Percentiles rank a stretch among this genome's conserved stretches.
Conservation (phyloP, 2,329 filamentous ascomycete species). For the Bimuria novae-zelandiae region DNA sequence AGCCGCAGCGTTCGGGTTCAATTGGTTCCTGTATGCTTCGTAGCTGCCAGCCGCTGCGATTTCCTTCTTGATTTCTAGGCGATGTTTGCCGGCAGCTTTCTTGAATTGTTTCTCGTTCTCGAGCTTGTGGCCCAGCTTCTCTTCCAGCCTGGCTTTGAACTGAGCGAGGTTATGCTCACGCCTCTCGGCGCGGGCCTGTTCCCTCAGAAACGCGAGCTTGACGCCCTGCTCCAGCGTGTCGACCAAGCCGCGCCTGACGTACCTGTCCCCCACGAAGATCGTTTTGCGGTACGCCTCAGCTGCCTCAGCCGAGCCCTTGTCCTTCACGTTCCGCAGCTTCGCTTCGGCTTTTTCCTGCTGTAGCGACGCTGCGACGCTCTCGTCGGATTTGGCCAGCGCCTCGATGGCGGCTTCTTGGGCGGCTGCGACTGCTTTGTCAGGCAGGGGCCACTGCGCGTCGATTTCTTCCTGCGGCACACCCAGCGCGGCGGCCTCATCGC, state of each 20-base stretch:
- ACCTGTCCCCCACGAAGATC: conserved; percentile 21
- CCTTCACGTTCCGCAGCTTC: neutral
- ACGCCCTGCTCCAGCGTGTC: conserved; percentile 30
- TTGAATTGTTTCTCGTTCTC: conserved; percentile 14
- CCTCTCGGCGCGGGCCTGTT: conserved; percentile 21
- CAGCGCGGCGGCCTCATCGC: conserved; percentile 65
- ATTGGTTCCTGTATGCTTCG: conserved; percentile 17
- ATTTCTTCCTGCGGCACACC: conserved; percentile 61
- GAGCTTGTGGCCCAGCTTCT: conserved; percentile 15
- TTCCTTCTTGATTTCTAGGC: conserved; percentile 17
- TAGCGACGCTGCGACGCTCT: conserved; percentile 3
- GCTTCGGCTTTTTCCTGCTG: conserved; percentile 13
- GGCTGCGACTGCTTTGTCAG: conserved; percentile 19
- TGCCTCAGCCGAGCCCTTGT: conserved; percentile 6
- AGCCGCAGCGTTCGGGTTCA: neutral
- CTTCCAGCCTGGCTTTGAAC: conserved; percentile 17
- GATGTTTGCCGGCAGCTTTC: conserved; percentile 20
- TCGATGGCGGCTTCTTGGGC: conserved; percentile 13
- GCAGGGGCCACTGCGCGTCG: conserved; percentile 38
- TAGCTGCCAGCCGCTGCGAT: conserved; percentile 20
- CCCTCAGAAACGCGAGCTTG: conserved; percentile 30
- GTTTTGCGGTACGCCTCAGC: conserved; percentile 22
- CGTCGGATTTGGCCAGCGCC: conserved; percentile 13
- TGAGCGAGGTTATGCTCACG: conserved; percentile 7
- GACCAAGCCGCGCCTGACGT: conserved; percentile 22